Evolutionary conservation across 2,329 filamentous ascomycete species (phyloP), one percentile per base, ranked within the genome.

Genomic region (Aspergillus latus): DNA sequence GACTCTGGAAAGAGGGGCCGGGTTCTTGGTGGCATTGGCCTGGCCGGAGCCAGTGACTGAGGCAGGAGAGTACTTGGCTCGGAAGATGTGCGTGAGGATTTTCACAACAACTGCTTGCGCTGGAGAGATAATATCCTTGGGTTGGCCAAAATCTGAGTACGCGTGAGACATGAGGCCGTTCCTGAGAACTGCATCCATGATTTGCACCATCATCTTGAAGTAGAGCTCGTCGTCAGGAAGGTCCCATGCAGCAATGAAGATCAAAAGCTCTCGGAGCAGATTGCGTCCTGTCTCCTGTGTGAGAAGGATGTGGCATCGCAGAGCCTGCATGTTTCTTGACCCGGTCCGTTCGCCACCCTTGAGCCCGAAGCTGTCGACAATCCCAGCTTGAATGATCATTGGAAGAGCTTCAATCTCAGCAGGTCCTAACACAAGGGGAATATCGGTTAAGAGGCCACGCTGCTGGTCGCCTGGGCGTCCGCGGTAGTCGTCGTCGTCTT

Each of bases 191-290:
- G 93, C 90, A 70, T 96, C 90, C 75, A 97, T 90, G 58, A 97
- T 96, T 73, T 97, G 92, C 44, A 92, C 89, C 73, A 95, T 97
- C 72, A 97, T 90, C 72, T 96, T 93, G 78, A 96, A 97, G 68
- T 97, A 96, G 37, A 96, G 84, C 59, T 95, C 92, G 58, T 93
- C 88, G 71, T 97, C 92, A 40, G 91, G 88, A 66, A 97, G 87
- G 69, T 97, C 93, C 93, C 93, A 97, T 7, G 96, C 92, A 4
- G 93, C 93, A 60, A 97, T 96, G 71, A 97, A 97, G 57, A 97
- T 95, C 44, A 97, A 80, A 67, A 97, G 84, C 72, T 97, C 93
- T 54, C 93, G 83, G 1, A 97, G 80, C 3, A 97, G 80, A 68
- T 95, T 96, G 64, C 92, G 87, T 2, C 93, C 93, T 60, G 91